These are phyloP conservation scores for Saksenaea oblongispora DNA, from an alignment of 371 early-diverging fungal genomes.

Conservation along the genomic window DNA sequence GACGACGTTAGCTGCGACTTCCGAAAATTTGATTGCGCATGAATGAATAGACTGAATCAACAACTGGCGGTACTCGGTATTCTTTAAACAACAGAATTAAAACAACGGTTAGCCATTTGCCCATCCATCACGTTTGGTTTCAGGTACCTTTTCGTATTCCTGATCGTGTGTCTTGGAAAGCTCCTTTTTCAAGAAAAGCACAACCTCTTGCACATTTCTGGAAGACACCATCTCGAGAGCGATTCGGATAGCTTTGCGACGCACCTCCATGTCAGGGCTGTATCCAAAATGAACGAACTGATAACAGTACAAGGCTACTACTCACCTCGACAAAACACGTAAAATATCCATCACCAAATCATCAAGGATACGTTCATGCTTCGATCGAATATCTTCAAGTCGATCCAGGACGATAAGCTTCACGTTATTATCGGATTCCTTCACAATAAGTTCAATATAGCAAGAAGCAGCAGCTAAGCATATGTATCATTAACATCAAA, in stretches of 20 bases:
- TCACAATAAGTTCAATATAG: conserved; percentile 87
- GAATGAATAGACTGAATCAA: conserved; percentile 95
- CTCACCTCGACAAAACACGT: conserved; percentile 76
- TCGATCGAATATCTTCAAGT: conserved; percentile 80
- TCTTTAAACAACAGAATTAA: conserved; percentile 39
- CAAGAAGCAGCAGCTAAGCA: conserved; percentile 80
- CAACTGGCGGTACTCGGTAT: conserved; percentile 89
- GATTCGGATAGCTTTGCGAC: conserved; percentile 84
- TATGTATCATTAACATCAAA: background rate
- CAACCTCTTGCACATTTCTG: conserved; percentile 93
- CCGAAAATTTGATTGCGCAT: conserved; percentile 94
- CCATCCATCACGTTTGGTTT: background rate
- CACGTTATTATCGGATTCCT: conserved; percentile 97
- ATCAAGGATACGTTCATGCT: conserved; percentile 85
- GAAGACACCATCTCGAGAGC: conserved; percentile 88
- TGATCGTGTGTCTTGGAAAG: conserved; percentile 88
- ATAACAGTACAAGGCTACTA: background rate
- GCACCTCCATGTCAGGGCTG: conserved; percentile 96
- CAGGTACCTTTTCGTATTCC: conserved; percentile 82
- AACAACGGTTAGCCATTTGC: background rate
- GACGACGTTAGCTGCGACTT: conserved; percentile 93
- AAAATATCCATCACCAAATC: conserved; percentile 94
- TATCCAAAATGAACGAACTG: background rate
- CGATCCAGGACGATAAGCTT: conserved; percentile 95
- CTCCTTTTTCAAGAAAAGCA: conserved; percentile 90